phyloP scores from a whole-genome alignment of 2,329 filamentous ascomycete genomes.

The Penicillium sp. region DNA sequence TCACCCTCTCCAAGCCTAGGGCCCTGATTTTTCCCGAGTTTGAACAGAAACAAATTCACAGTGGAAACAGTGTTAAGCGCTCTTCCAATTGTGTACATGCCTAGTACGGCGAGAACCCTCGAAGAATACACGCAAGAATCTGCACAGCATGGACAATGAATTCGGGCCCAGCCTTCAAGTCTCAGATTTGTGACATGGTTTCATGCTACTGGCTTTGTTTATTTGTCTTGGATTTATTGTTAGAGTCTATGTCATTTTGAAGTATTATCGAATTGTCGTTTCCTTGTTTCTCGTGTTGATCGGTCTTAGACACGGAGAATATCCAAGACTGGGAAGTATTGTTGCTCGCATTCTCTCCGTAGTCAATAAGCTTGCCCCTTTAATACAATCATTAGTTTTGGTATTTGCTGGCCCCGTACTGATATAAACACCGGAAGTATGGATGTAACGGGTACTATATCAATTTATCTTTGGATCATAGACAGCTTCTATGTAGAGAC shows the following conservation, averaged over 20 bases:
- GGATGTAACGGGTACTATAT: not conserved
- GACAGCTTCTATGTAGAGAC: not conserved
- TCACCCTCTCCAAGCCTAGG: not conserved
- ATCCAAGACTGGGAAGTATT: not conserved
- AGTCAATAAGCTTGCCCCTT: not conserved
- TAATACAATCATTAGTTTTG: not conserved
- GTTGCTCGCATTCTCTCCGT: not conserved
- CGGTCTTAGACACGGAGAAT: not conserved
- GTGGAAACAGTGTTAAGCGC: not conserved
- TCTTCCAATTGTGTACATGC: not conserved
- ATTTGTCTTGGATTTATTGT: too few species aligned
- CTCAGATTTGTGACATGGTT: not conserved
- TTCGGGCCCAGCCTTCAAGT: not conserved
- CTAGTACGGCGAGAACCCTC: not conserved
- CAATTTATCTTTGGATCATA: not conserved
- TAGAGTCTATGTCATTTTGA: not conserved
- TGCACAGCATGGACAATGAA: not conserved
- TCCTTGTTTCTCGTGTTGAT: not conserved
- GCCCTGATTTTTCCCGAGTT: not conserved
- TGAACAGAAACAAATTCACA: not conserved
- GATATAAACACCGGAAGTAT: not conserved
- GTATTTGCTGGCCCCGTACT: not conserved
- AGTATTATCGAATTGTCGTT: not conserved
- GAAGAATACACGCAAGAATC: not conserved
- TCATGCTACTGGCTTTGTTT: not conserved